Percentiles rank a stretch among this genome's conserved stretches.
Evolutionary conservation across 805 yeast genomes (phyloP).

Genomic region (Candida tallmaniae): DNA sequence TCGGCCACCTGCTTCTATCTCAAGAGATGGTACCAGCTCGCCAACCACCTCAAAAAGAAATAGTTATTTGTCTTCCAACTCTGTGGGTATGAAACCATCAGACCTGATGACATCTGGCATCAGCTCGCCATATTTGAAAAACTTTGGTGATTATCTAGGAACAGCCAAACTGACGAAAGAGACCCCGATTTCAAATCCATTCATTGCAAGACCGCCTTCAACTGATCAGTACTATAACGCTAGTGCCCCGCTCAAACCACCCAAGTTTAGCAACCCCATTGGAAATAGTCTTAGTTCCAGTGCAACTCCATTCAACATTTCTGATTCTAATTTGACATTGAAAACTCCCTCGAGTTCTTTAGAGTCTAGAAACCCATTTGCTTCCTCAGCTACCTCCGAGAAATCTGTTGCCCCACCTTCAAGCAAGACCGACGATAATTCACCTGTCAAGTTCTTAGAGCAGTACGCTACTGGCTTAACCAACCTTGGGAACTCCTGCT

Average conservation of each 20-base stretch:
- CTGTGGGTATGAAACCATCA: not conserved
- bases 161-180: conserved; percentile 18
- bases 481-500: conserved; percentile 88
- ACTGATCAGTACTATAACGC: conserved; percentile 5
- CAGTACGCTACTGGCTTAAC: conserved; percentile 63
- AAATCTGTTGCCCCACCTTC: not conserved
- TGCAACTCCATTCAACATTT: not conserved
- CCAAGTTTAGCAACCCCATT: not conserved
- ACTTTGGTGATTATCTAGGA: conserved; percentile 27
- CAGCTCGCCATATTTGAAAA: conserved; percentile 23
- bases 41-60: conserved; percentile 3
- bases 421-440: not conserved
- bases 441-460: conserved; percentile 17
- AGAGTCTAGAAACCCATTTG: too few species aligned
- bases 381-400: not conserved
- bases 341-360: not conserved
- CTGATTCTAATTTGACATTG: not conserved
- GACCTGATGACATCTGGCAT: conserved; percentile 9
- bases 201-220: conserved; percentile 4
- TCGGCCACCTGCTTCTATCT: conserved; percentile 16
- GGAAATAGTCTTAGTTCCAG: not conserved
- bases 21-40: conserved; percentile 12
- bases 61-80: conserved; percentile 1
- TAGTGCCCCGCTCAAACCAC: conserved; percentile 11
- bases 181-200: conserved; percentile 17